Evolutionary conservation across 108 stramenopile genomes (phyloP), one percentile per base, ranked within the genome.

Genomic region (Nitzschia palea): DNA sequence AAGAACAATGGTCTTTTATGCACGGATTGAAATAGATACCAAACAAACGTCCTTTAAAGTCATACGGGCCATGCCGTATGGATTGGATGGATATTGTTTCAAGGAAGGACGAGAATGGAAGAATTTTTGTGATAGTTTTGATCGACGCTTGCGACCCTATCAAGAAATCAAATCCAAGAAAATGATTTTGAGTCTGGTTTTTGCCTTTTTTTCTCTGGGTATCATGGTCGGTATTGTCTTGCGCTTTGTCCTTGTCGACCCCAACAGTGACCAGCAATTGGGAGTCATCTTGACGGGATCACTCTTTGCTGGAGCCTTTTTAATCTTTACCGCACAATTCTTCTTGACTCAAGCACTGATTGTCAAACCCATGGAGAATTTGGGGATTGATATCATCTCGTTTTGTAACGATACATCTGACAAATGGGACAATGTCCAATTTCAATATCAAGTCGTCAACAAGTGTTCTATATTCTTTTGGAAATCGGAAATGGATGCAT

Each of bases 101-200:
- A 20, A 31, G 0, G 44, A 55, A 43, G 32, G 44, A 3, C 22
- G 25, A 26, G 51, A 68, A 0, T 68, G 67, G 67, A 45, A n/a
- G 10, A 68, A 47, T 26, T 68, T 68, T 53, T 68, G 67, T 27
- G 67, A 68, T 29, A 55, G 52, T 35, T 15, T 68, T 4, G 67
- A 68, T 47, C 43, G 44, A n/a, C 17, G 42, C 1, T 30, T 68
- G 9, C 43, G 42, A n/a, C 67, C 54, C 4, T 68, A 36, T 44
- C 55, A 68, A 68, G 55, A 56, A 29, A 68, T 68, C 54, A 68
- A 68, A 42, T 54, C 67, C 3, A 55, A 20, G 8, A 56, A 55
- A 55, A 68, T 53, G 43, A 30, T 68, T 32, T 26, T 68, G 52
- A 55, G 67, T 18, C 55, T 53, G 15, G 35, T 57, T 10, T 68